phyloP scores from a whole-genome alignment of 768 basidiomycete genomes.

The Clitopilus hobsonii region DNA sequence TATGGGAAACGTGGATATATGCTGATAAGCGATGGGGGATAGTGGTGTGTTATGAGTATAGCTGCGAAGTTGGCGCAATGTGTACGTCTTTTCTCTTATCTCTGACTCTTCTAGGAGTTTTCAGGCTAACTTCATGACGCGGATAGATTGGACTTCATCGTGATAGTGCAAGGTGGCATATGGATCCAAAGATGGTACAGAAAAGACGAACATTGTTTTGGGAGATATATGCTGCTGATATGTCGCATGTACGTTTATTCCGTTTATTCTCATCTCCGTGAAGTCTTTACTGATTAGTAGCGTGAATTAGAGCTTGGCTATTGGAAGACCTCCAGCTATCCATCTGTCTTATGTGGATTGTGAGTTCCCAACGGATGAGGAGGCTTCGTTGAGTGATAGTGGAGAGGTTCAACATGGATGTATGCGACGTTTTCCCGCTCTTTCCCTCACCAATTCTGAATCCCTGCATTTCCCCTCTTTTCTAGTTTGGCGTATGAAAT shows the following conservation, averaged over 20 bases:
- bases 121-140: neutral
- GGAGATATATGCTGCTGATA: constrained; percentile 34
- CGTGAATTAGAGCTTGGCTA: constrained; percentile 40
- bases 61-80: constrained; percentile 60
- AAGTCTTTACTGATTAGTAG: neutral
- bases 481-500: constrained; percentile 56
- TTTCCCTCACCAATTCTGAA: neutral
- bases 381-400: constrained; percentile 35
- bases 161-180: constrained; percentile 35
- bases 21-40: neutral
- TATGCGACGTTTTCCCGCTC: constrained; percentile 20
- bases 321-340: constrained; percentile 58
- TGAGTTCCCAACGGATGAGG: constrained; percentile 56
- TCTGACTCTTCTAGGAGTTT: neutral
- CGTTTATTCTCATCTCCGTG: constrained; percentile 3
- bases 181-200: constrained; percentile 32
- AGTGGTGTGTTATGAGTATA: constrained; percentile 51
- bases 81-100: constrained; percentile 20
- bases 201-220: constrained; percentile 31
- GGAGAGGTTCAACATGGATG: constrained; percentile 47
- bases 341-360: constrained; percentile 57
- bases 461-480: no score
- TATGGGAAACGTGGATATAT: no score
- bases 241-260: constrained; percentile 25
- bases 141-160: constrained; percentile 12